Base-by-base conservation (phyloP, 2,329 filamentous ascomycete species). In the Epichloe brachyelytri region DNA sequence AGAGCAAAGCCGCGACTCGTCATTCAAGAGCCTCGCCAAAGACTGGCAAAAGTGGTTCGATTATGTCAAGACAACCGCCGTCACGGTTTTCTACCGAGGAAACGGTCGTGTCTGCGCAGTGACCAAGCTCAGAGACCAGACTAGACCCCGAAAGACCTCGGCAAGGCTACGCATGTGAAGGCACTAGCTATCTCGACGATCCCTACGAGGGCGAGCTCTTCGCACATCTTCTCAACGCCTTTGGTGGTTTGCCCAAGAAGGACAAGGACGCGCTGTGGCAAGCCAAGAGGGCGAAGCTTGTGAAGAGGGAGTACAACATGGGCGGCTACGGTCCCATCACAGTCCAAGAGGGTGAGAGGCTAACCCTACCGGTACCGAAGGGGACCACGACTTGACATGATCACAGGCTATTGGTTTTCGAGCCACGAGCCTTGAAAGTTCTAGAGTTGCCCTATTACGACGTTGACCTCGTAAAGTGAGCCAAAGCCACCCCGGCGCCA, bases 131-230 rank as follows among this genome's bases (percentile, higher is more conserved):
- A 59, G 55, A 2, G 59, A 71, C 46, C 67, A 70, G 56, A 56
- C 56, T 2, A 58, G 67, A 1, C 56, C 62, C 59, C 68, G 55
- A 44, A 56, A 0, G 50, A 65, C 20, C 60, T 1, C 48, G 57
- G 17, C 63, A 65, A 48, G 54, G 55, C 1, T 71, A 71, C 55
- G 54, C 57, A 36, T 71, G 69, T 51, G 67, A 71, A 53, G 61
- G 59, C 36, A 56, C 51, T 5, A 57, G 55, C 0, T 59, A 60
- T 17, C 60, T 72, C 2, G 64, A 72, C 43, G 69, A 71, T 48
- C 69, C 69, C 1, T 71, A 69, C 43, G 69, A 72, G 52, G 69
- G 69, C 43, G 69, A 72, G 53, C 61, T 71, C 0, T 64, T 72
- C 37, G 66, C 67, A 0, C 70, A 65, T 41, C 71, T 67, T 51